These are phyloP conservation scores for Pezicula radicicola DNA, from an alignment of 2,329 filamentous ascomycete genomes.

Conservation along the genomic window DNA sequence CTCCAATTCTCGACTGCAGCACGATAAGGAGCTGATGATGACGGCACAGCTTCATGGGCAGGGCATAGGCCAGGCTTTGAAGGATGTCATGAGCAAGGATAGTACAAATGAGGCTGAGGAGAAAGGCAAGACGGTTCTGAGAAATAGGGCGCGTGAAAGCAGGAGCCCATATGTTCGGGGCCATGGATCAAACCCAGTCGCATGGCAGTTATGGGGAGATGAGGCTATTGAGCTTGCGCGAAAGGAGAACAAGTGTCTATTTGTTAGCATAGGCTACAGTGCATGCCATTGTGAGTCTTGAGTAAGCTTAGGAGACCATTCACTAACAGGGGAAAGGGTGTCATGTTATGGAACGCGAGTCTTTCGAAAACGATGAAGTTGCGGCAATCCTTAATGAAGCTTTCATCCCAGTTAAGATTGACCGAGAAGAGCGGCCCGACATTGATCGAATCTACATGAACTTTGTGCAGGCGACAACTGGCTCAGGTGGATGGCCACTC, in stretches of 20 bases:
- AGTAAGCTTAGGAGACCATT: not conserved
- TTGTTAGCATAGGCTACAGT: slow-evolving; percentile 91
- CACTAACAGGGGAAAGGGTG: slow-evolving; percentile 51
- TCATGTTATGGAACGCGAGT: slow-evolving; percentile 90
- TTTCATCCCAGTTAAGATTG: slow-evolving; percentile 90
- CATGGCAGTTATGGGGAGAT: slow-evolving; percentile 86
- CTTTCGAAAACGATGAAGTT: slow-evolving; percentile 79
- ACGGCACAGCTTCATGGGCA: slow-evolving; percentile 21
- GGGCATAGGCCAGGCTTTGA: slow-evolving; percentile 22
- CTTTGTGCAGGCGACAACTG: slow-evolving; percentile 91
- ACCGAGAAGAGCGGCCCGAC: slow-evolving; percentile 90
- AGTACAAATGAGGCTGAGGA: slow-evolving; percentile 9
- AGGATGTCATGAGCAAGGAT: slow-evolving; percentile 6
- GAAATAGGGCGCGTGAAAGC: slow-evolving; percentile 57
- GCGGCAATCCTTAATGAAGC: slow-evolving; percentile 78
- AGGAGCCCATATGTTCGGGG: slow-evolving; percentile 68
- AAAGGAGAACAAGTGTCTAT: slow-evolving; percentile 82
- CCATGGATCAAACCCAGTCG: slow-evolving; percentile 78
- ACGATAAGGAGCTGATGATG: slow-evolving; percentile 18
- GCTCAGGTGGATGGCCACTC: slow-evolving; percentile 87
- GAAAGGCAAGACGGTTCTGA: slow-evolving; percentile 29
- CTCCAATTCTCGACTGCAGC: no score
- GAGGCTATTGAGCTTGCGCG: slow-evolving; percentile 75
- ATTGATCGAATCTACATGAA: slow-evolving; percentile 98
- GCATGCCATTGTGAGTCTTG: slow-evolving; percentile 81